phyloP scores from a whole-genome alignment of 192 early-diverging fungal species.

The Gaertneriomyces semiglobifer region DNA sequence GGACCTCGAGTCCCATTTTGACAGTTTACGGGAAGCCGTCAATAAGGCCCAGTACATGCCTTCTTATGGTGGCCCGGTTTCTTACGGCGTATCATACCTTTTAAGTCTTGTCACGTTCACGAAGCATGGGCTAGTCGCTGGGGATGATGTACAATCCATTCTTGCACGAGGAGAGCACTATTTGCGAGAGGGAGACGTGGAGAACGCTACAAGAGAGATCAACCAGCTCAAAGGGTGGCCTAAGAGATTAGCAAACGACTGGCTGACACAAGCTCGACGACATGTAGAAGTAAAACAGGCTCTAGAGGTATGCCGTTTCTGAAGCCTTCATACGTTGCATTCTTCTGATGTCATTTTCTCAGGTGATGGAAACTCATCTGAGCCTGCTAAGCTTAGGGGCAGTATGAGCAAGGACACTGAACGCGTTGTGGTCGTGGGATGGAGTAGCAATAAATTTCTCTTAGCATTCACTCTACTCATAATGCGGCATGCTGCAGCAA shows the following conservation, averaged over 20 bases:
- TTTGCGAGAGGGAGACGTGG: conserved; percentile 74
- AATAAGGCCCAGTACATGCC: conserved; percentile 80
- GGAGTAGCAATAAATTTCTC: background rate
- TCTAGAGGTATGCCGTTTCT: conserved; percentile 58
- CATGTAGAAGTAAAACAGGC: conserved; percentile 89
- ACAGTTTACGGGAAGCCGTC: conserved; percentile 62
- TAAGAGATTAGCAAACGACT: conserved; percentile 78
- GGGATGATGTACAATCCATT: conserved; percentile 81
- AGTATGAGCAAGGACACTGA: conserved; percentile 1
- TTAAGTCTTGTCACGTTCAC: conserved; percentile 76
- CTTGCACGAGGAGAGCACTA: conserved; percentile 74
- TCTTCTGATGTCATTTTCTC: conserved; percentile 8
- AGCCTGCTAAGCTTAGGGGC: conserved; percentile 22
- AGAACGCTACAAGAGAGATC: conserved; percentile 81
- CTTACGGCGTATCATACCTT: conserved; percentile 68
- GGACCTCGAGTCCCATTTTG: conserved; percentile 67
- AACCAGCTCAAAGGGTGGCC: conserved; percentile 94
- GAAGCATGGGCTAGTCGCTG: conserved; percentile 81
- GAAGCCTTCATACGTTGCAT: background rate
- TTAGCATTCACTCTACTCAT: background rate
- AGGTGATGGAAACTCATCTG: conserved; percentile 30
- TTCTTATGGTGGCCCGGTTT: conserved; percentile 78
- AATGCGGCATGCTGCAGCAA: conserved; percentile 5
- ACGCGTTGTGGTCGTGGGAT: background rate
- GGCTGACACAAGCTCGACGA: conserved; percentile 74